These are phyloP conservation scores for sorghum (Sorghum bicolor) DNA, from an alignment of 176 grass and related monocot genomes.

Conservation along the genomic window Sorghum_bicolor_NCBIv3 NC_012873.2:4636501-4637000, in stretches of 20 bases:
- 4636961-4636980: not conserved
- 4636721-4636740: not conserved
- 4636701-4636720: not conserved
- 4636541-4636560: not conserved
- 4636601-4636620: not conserved
- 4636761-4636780: not conserved
- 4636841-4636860: constrained; percentile 56
- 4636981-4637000: constrained; percentile 21
- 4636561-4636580: not conserved
- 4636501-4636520: not conserved
- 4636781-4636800: constrained; percentile 85
- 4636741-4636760: not conserved
- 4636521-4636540: not conserved
- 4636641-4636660: not conserved
- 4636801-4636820: constrained; percentile 76
- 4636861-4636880: constrained; percentile 38
- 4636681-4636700: not conserved
- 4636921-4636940: too few species aligned
- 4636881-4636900: not conserved
- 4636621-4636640: not conserved
- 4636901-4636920: not conserved
- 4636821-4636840: constrained; percentile 68
- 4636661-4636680: not conserved
- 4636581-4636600: not conserved
- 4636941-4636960: not conserved